Conservation (phyloP, 805 yeast genomes). For the Candida broadrunensis region DNA sequence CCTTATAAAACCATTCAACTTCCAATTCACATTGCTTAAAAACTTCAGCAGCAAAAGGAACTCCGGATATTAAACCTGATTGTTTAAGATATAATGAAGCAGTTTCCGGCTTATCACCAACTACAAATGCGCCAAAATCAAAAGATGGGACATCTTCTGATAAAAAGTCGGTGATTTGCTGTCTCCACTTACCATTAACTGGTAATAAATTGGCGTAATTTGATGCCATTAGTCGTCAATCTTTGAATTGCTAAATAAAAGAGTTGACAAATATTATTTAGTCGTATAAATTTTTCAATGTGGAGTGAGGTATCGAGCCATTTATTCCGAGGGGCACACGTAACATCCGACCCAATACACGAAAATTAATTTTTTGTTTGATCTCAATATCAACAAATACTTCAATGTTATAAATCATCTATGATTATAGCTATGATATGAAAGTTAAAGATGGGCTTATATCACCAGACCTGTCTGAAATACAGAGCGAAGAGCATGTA, state of each 20-base stretch:
- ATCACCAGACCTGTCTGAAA: neutral
- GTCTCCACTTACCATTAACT: constrained; percentile 75
- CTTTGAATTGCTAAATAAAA: no score
- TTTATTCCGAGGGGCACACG: no score
- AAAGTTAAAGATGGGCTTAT: neutral
- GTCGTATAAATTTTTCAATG: no score
- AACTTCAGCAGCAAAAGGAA: constrained; percentile 87
- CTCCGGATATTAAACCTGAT: constrained; percentile 76
- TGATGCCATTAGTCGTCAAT: constrained; percentile 7
- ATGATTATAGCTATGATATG: no score
- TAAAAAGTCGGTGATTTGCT: constrained; percentile 70
- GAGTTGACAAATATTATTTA: no score
- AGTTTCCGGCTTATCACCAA: constrained; percentile 68
- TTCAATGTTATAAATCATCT: no score
- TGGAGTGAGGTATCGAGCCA: no score
- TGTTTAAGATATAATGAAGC: constrained; percentile 84
- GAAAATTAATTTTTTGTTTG: no score
- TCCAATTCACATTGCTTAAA: constrained; percentile 68
- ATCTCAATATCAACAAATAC: no score
- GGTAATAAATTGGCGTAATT: constrained; percentile 61
- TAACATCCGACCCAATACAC: no score
- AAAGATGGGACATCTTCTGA: constrained; percentile 90
- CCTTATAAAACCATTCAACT: constrained; percentile 71
- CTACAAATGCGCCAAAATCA: constrained; percentile 93
- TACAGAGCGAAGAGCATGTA: neutral